phyloP scores from a whole-genome alignment of 2,329 filamentous ascomycete genomes.

The Diaporthe sp. region DNA sequence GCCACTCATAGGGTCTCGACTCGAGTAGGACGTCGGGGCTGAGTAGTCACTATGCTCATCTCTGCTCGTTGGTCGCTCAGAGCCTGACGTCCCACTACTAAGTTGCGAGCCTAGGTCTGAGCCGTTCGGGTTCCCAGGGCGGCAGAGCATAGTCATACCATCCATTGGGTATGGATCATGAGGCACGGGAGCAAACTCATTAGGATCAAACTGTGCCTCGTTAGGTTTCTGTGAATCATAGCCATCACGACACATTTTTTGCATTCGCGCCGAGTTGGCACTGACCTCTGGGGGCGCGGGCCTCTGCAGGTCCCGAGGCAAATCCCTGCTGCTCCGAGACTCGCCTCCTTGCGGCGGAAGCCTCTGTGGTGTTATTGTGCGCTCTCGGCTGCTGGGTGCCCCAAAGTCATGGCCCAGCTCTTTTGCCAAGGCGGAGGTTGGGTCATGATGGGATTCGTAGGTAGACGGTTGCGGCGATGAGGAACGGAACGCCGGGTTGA shows the following conservation, averaged over 20 bases:
- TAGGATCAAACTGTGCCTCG: constrained; percentile 60
- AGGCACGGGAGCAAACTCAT: constrained; percentile 79
- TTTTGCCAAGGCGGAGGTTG: constrained; percentile 78
- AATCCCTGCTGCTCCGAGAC: constrained; percentile 24
- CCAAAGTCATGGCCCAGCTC: constrained; percentile 73
- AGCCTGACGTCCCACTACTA: constrained; percentile 57
- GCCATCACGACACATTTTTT: constrained; percentile 34
- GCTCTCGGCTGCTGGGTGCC: constrained; percentile 63
- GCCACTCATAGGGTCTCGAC: constrained; percentile 82
- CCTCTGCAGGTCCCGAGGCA: constrained; percentile 35
- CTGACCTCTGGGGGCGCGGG: constrained; percentile 36
- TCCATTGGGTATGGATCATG: constrained; percentile 96
- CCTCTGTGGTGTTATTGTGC: constrained; percentile 67
- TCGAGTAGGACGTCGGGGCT: constrained; percentile 89
- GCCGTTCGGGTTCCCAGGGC: constrained; percentile 76
- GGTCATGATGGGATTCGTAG: constrained; percentile 92
- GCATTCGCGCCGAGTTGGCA: constrained; percentile 36
- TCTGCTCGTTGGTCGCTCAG: constrained; percentile 82
- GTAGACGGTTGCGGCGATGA: constrained; percentile 96
- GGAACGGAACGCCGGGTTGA: constrained; percentile 95
- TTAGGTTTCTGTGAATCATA: constrained; percentile 44
- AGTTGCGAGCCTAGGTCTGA: constrained; percentile 66
- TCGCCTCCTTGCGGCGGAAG: constrained; percentile 42
- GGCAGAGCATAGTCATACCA: constrained; percentile 97
- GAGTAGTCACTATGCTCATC: constrained; percentile 94